These are phyloP conservation scores for Backusella mclennaniae DNA, from an alignment of 192 early-diverging fungal species.

Conservation along the genomic window DNA sequence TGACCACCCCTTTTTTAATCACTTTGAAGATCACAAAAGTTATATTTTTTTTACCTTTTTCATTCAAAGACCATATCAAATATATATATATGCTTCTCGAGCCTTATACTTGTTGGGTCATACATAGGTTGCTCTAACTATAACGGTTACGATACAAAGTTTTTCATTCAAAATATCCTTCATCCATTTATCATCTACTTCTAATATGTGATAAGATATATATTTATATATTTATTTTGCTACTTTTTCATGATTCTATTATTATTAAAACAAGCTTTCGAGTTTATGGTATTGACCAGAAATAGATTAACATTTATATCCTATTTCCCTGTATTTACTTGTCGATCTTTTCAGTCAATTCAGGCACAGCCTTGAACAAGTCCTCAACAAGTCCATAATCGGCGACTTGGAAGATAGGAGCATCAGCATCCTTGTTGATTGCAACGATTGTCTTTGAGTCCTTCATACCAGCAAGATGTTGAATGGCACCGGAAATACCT, in stretches of 20 bases:
- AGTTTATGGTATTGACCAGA: not conserved
- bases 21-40: not conserved
- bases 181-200: not conserved
- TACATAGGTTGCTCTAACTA: not conserved
- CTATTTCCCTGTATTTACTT: not conserved
- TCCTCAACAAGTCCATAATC: constrained; percentile 97
- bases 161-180: not conserved
- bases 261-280: not conserved
- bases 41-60: not conserved
- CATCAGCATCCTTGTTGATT: constrained; percentile 98
- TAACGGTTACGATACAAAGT: not conserved
- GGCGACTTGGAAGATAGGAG: constrained; percentile 97
- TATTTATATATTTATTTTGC: not conserved
- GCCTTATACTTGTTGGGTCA: not conserved
- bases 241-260: not conserved
- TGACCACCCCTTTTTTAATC: not conserved
- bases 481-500: constrained; percentile 92
- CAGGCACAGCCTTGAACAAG: constrained; percentile 90
- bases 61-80: not conserved
- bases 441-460: constrained; percentile 98
- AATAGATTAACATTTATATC: not conserved
- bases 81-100: not conserved
- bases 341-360: constrained; percentile 78
- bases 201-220: not conserved
- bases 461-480: constrained; percentile 99